These are phyloP conservation scores for Fusarium siculi DNA, from an alignment of 2,329 filamentous ascomycete genomes.

Conservation along the genomic window DNA sequence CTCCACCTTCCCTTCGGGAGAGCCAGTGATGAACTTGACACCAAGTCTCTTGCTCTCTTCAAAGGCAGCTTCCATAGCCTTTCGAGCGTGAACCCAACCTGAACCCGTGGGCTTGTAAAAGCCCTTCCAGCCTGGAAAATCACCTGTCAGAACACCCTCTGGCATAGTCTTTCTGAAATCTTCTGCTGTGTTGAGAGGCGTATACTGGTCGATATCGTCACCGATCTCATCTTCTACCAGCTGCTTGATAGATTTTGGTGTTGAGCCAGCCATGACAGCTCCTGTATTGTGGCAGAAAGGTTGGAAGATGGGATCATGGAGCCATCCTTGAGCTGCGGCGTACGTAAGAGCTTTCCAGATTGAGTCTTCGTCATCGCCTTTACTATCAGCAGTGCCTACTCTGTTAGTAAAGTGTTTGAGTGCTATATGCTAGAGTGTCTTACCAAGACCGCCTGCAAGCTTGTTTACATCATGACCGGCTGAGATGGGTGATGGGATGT, in stretches of 20 bases:
- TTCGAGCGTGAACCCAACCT: slow-evolving; percentile 33
- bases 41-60: slow-evolving; percentile 22
- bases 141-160: slow-evolving; percentile 12
- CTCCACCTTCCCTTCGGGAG: neutral
- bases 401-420: neutral
- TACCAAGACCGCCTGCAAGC: slow-evolving; percentile 14
- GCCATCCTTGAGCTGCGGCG: slow-evolving; percentile 23
- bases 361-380: neutral
- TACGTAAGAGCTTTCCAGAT: slow-evolving; percentile 8
- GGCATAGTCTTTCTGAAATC: slow-evolving; percentile 30
- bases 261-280: slow-evolving; percentile 20
- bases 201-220: slow-evolving; percentile 14
- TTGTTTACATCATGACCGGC: slow-evolving; percentile 34
- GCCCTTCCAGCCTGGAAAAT: slow-evolving; percentile 22
- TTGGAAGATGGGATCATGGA: slow-evolving; percentile 18
- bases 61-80: slow-evolving; percentile 24
- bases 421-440: too few relatives aligned
- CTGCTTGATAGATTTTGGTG: slow-evolving; percentile 10
- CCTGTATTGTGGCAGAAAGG: slow-evolving; percentile 27
- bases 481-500: slow-evolving; percentile 26
- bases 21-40: slow-evolving; percentile 21
- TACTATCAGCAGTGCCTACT: neutral
- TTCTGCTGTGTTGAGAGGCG: slow-evolving; percentile 10
- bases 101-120: slow-evolving; percentile 22
- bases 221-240: slow-evolving; percentile 22